Base-by-base conservation (phyloP, 2,329 filamentous ascomycete species). In the Epichloe baconii region DNA sequence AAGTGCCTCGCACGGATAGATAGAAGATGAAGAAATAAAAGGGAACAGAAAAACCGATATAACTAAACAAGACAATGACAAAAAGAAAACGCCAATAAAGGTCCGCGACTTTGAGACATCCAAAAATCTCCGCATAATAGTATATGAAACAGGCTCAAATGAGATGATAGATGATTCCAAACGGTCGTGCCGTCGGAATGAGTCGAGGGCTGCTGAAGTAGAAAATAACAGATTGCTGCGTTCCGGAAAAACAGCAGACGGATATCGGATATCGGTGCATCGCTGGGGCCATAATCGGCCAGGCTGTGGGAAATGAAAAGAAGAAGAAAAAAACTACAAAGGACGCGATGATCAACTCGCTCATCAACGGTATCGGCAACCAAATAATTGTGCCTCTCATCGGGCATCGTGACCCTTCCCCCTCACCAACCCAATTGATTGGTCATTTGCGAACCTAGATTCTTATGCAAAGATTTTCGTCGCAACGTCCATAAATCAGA, bases 231-330 rank as follows among this genome's bases (percentile, higher is more conserved):
- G 4, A n/a, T 17, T 17, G 12, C 40, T 5, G 44, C 21, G n/a
- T 10, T 12, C 19, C 17, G 47, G 21, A 17, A 31, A 40, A n/a
- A 23, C 19, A 26, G 44, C 35, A 48, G 47, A 21, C 46, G 38
- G 44, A 55, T 41, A 43, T 55, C 23, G 11, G 15, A 55, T 41
- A 43, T 55, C 23, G 11, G 19, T 35, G 48, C 17, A 41, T 47
- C 36, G 37, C 48, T 43, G 10, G 40, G 43, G n/a, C 43, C 17
- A 19, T 23, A 41, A 23, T 47, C 43, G 49, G 34, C 43, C n/a
- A 38, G 15, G 5, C n/a, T 26, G 44, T 10, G 34, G 35, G 23
- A 35, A 11, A 34, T 4, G 21, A 35, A 10, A 17, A 26, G 19
- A 36, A 17, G 4, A 31, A 12, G 6, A 12, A 23, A 23, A 41